phyloP scores from a whole-genome alignment of 352 stramenopile genomes.

The Pythium monospermum region DNA sequence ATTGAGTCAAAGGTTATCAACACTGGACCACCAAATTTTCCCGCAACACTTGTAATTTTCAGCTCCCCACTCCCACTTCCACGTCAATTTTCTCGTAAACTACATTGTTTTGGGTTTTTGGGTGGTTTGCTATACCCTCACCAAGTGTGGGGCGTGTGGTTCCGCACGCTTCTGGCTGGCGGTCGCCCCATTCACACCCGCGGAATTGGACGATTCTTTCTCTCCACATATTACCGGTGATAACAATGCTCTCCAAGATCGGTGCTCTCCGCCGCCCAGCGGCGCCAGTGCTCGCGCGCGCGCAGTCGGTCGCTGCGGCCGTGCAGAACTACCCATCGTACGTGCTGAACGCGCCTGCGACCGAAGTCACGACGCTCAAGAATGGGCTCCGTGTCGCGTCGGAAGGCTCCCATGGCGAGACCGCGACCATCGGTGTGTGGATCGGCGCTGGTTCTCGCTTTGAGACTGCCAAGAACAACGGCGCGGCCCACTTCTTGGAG shows the following conservation, averaged over 20 bases:
- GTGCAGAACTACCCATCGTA: slow-evolving; percentile 84
- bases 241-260: slow-evolving; percentile 63
- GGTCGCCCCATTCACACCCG: slow-evolving; percentile 13
- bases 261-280: slow-evolving; percentile 38
- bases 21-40: slow-evolving; percentile 20
- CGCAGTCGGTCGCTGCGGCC: slow-evolving; percentile 58
- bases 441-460: slow-evolving; percentile 96
- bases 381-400: slow-evolving; percentile 98
- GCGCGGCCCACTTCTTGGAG: slow-evolving; percentile 99
- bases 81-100: no score
- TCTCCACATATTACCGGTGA: neutral
- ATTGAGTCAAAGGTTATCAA: neutral
- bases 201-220: slow-evolving; percentile 10
- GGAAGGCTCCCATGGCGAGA: slow-evolving; percentile 95
- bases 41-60: slow-evolving; percentile 17
- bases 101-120: slow-evolving; percentile 25
- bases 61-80: neutral
- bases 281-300: slow-evolving; percentile 47
- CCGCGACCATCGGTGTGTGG: slow-evolving; percentile 97
- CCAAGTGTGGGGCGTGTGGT: slow-evolving; percentile 13
- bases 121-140: neutral
- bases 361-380: slow-evolving; percentile 94
- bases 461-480: slow-evolving; percentile 98
- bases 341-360: slow-evolving; percentile 92
- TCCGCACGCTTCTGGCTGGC: neutral